Base-by-base conservation (phyloP, 2,329 filamentous ascomycete genomes). In the Neophaeococcomyces aloes region DNA sequence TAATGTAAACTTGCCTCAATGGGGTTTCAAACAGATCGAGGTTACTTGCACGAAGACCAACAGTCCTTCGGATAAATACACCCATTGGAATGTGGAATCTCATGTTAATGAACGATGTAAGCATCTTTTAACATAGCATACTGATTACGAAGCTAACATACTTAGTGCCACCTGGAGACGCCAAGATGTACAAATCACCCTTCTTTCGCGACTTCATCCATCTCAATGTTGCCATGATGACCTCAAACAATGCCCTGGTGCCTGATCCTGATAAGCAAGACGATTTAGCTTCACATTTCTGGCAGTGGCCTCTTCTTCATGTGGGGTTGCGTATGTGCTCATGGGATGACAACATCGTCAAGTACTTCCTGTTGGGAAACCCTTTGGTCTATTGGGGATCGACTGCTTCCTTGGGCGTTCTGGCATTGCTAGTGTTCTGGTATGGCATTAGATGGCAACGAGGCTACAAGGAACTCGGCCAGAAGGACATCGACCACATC, bases 21-120 rank as follows among this genome's bases (percentile, higher is more conserved):
- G 91, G 91, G 91, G 91, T 62, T 98, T 98, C 75, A 95, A 96
- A 71, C 91, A 98, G 68, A 96, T 98, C 53, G 91, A 98, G 68
- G 88, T 91, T 29, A 94, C 87, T 19, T 98, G 91, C 66, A 80
- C 82, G 54, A 95, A 94, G 71, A 78, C 83, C 55, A 94, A 95
- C 70, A 91, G 89, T 58, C 86, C 88, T 5, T 78, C 81, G 42
- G 91, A 98, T 63, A 78, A 87, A 31, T 96, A 94, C 65, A 98
- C 91, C 7, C 91, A 96, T 70, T 98, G 91, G 91, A 98, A 98
- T 66, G 82, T 98, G 27, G 91, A 98, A 70, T 82, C 86, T 44
- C 91, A 98, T 66, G 79, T 73, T 64, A 98, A 98, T 63, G 88
- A 95, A 11, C 91, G 82, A 69, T 76, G 86, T 91, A 75, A 77